phyloP scores from a whole-genome alignment of 768 basidiomycete genomes.

The Panus rudis region DNA sequence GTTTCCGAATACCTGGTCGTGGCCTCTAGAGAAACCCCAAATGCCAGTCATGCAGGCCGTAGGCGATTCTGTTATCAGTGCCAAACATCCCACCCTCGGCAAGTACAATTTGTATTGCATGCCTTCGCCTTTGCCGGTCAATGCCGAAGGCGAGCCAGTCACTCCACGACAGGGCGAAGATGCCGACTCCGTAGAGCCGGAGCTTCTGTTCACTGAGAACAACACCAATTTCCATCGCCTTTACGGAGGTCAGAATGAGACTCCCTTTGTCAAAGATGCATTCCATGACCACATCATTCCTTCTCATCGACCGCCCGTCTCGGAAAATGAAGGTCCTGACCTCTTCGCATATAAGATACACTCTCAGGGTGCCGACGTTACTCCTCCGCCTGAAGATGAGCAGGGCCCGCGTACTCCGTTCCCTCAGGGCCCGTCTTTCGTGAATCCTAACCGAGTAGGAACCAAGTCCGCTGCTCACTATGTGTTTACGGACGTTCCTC shows the following conservation, averaged over 20 bases:
- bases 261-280: slow-evolving; percentile 87
- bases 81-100: slow-evolving; percentile 67
- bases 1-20: slow-evolving; percentile 99
- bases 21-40: slow-evolving; percentile 63
- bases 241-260: slow-evolving; percentile 82
- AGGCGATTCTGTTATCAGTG: slow-evolving; percentile 54
- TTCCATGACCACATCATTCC: slow-evolving; percentile 98
- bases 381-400: slow-evolving; percentile 33
- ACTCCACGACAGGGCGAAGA: slow-evolving; percentile 34
- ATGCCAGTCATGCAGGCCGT: slow-evolving; percentile 50
- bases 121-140: slow-evolving; percentile 87
- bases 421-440: slow-evolving; percentile 48
- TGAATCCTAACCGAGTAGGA: slow-evolving; percentile 81
- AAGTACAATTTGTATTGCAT: slow-evolving; percentile 82
- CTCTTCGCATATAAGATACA: slow-evolving; percentile 46
- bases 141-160: slow-evolving; percentile 52
- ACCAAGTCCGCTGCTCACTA: slow-evolving; percentile 96
- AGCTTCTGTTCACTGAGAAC: slow-evolving; percentile 92
- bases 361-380: slow-evolving; percentile 21
- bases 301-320: slow-evolving; percentile 61
- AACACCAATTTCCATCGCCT: slow-evolving; percentile 92
- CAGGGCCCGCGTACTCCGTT: slow-evolving; percentile 54
- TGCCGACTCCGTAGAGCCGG: slow-evolving; percentile 70
- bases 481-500: slow-evolving; percentile 77
- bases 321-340: slow-evolving; percentile 27